phyloP scores from a whole-genome alignment of 2,329 filamentous ascomycete species.

The Lecanicillium sp. region DNA sequence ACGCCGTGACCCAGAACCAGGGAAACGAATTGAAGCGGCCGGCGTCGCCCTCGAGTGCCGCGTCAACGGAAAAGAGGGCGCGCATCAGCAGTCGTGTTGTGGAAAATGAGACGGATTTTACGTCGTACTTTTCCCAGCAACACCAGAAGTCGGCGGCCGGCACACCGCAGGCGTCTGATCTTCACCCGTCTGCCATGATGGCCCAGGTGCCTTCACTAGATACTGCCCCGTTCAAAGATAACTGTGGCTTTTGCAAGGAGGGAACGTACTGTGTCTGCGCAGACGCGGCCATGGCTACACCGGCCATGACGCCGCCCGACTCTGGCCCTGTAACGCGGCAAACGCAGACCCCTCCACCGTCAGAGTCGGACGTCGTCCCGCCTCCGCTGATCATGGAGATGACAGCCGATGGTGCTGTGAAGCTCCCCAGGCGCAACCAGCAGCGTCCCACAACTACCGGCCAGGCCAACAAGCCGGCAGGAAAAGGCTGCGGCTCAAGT shows the following conservation, averaged over 20 bases:
- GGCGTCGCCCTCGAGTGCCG: conserved; percentile 33
- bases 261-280: conserved; percentile 78
- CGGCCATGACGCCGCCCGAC: conserved; percentile 31
- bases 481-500: conserved; percentile 49
- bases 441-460: conserved; percentile 4
- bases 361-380: conserved; percentile 51
- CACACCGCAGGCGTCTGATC: conserved; percentile 19
- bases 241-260: conserved; percentile 76
- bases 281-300: conserved; percentile 41
- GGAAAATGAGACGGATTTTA: conserved; percentile 67
- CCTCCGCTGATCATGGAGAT: conserved; percentile 49
- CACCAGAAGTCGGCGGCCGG: conserved; percentile 22
- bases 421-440: conserved; percentile 40
- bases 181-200: conserved; percentile 22
- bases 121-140: conserved; percentile 46
- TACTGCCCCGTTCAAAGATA: conserved; percentile 48
- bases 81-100: conserved; percentile 36
- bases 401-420: conserved; percentile 52
- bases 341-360: conserved; percentile 50
- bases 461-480: conserved; percentile 13
- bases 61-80: conserved; percentile 47
- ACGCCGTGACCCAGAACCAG: conserved; percentile 29
- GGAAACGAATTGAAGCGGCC: conserved; percentile 39
- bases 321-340: conserved; percentile 36
- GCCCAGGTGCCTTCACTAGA: conserved; percentile 28